A percentile compares a stretch with the other conserved stretches of the same genome.
Conservation (phyloP, 768 basidiomycete genomes). For the Chalciporus chontae region DNA sequence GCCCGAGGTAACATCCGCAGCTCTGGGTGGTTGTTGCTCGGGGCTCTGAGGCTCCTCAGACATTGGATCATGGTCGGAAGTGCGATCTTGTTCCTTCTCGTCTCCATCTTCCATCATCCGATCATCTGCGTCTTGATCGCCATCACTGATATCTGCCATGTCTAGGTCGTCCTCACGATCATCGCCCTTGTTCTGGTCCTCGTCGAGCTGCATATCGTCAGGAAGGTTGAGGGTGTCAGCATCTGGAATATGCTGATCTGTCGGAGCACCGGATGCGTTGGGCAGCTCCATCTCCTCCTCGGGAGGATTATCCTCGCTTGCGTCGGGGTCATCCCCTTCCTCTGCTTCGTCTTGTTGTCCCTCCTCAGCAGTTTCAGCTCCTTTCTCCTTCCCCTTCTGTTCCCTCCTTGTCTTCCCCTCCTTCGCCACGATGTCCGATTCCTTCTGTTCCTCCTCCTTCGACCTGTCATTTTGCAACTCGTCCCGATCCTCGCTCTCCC, state of each 20-base stretch:
- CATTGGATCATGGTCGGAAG: constrained; percentile 18
- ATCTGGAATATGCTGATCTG: constrained; percentile 76
- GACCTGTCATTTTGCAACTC: constrained; percentile 62
- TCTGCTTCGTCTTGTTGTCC: constrained; percentile 27
- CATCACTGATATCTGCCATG: constrained; percentile 38
- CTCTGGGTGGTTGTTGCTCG: constrained; percentile 16
- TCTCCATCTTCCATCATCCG: constrained; percentile 26
- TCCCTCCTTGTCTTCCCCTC: constrained; percentile 47
- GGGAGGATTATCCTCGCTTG: constrained; percentile 34
- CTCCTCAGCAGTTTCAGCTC: constrained; percentile 26
- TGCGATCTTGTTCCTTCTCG: constrained; percentile 9
- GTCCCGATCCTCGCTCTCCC: constrained; percentile 45
- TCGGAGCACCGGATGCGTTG: constrained; percentile 55
- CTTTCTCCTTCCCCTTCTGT: constrained; percentile 33
- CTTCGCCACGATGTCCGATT: constrained; percentile 78
- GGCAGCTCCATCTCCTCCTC: constrained; percentile 41
- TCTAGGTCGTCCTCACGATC: constrained; percentile 22
- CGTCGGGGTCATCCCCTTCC: constrained; percentile 22
- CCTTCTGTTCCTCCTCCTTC: constrained; percentile 37
- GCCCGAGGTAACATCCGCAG: constrained; percentile 15
- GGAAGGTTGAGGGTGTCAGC: constrained; percentile 86
- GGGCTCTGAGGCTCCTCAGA: constrained; percentile 23
- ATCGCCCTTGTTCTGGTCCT: constrained; percentile 28
- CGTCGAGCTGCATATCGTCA: constrained; percentile 71
- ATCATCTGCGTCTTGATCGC: constrained; percentile 22